Conservation (phyloP, 768 basidiomycete species). For the Nidula microcarpa region DNA sequence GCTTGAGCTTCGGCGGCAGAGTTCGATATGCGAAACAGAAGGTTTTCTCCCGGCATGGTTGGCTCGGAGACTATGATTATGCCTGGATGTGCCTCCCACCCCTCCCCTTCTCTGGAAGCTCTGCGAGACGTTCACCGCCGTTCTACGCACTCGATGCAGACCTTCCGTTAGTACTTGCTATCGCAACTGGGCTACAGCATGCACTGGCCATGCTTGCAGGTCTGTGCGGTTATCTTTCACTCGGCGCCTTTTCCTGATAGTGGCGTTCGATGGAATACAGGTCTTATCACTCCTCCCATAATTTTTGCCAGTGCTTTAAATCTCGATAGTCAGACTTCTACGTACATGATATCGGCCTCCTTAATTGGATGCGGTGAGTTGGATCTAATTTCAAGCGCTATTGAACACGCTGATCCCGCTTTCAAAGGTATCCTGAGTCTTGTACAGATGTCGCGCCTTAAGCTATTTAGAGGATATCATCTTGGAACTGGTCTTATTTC, state of each 20-base stretch:
- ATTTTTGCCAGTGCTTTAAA: conserved; percentile 66
- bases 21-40: conserved; percentile 16
- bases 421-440: conserved; percentile 63
- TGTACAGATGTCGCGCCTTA: conserved; percentile 74
- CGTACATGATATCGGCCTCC: conserved; percentile 81
- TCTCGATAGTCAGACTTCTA: conserved; percentile 55
- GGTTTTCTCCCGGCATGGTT: conserved; percentile 53
- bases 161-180: conserved; percentile 68
- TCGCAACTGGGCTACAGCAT: conserved; percentile 72
- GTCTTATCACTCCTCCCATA: conserved; percentile 77
- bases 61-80: conserved; percentile 84
- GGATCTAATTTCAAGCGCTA: not conserved
- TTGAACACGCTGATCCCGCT: not conserved
- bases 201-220: conserved; percentile 82
- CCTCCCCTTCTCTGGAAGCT: conserved; percentile 48
- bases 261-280: not conserved
- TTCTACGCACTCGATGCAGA: conserved; percentile 76
- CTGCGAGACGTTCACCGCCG: conserved; percentile 44
- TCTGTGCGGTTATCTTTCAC: not conserved
- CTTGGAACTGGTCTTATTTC: conserved; percentile 71
- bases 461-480: conserved; percentile 58
- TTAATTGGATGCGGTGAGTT: conserved; percentile 70
- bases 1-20: too few relatives aligned
- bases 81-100: conserved; percentile 67
- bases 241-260: not conserved